Evolutionary conservation across 2,329 filamentous ascomycete species (phyloP).

Genomic region (Fusarium luffae): DNA sequence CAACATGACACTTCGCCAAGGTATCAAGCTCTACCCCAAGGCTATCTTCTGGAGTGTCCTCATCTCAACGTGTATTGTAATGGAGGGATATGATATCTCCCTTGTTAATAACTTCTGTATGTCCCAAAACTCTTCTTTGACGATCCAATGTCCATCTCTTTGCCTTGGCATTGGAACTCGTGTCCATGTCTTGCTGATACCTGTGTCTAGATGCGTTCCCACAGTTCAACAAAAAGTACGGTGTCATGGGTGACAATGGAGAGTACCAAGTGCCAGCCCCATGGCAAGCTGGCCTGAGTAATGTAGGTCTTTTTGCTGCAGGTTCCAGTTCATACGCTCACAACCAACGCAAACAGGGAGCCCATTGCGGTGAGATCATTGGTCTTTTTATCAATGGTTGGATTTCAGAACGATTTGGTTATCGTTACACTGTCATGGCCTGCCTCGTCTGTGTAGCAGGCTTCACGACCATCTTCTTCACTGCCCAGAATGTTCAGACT

Average conservation of each 20-base stretch:
- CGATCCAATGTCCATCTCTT: not conserved
- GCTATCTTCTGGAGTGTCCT: constrained; percentile 40
- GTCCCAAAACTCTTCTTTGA: constrained; percentile 2
- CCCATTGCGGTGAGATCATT: constrained; percentile 71
- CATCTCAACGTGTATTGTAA: constrained; percentile 41
- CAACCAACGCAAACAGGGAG: constrained; percentile 53
- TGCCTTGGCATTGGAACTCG: not conserved
- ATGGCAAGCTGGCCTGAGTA: constrained; percentile 72
- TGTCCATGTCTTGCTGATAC: constrained; percentile 18
- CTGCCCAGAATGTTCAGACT: constrained; percentile 67
- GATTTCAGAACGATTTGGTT: constrained; percentile 74
- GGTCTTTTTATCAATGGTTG: constrained; percentile 74
- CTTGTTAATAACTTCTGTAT: constrained; percentile 42
- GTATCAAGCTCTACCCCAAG: constrained; percentile 40
- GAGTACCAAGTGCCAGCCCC: constrained; percentile 66
- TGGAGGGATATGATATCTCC: constrained; percentile 41
- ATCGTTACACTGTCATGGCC: constrained; percentile 71
- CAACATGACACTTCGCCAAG: constrained; percentile 39
- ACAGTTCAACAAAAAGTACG: constrained; percentile 69
- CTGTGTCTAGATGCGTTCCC: constrained; percentile 60
- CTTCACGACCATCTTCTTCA: constrained; percentile 74
- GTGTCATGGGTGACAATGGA: constrained; percentile 58
- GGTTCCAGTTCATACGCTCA: constrained; percentile 7
- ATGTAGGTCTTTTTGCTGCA: constrained; percentile 50
- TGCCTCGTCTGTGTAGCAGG: constrained; percentile 65